Evolutionary conservation across 768 basidiomycete genomes (phyloP).

Genomic region (Rhodotorula diobovata): DNA sequence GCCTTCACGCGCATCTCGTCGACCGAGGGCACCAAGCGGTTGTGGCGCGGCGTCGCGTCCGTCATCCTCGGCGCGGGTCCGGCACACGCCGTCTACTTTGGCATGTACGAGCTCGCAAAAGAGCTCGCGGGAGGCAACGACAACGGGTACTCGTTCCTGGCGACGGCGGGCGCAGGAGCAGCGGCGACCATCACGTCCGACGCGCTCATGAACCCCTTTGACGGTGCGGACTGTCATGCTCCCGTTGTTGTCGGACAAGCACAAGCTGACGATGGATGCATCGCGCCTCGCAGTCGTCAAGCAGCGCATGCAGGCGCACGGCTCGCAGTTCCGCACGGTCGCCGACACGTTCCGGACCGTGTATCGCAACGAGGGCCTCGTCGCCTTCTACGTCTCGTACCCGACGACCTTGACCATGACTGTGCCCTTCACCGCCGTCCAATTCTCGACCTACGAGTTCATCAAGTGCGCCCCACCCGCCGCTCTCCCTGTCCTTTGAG

Average conservation of each 20-base stretch:
- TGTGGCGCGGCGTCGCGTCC: constrained; percentile 95
- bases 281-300: constrained; percentile 70
- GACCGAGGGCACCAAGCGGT: constrained; percentile 80
- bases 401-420: constrained; percentile 92
- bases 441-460: constrained; percentile 94
- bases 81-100: constrained; percentile 97
- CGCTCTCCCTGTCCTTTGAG: neutral
- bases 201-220: constrained; percentile 99
- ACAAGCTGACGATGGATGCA: neutral
- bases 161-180: constrained; percentile 89
- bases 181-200: constrained; percentile 91
- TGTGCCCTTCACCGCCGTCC: constrained; percentile 96
- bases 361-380: constrained; percentile 75
- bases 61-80: constrained; percentile 96
- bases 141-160: constrained; percentile 70
- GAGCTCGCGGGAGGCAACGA: constrained; percentile 83
- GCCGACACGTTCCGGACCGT: constrained; percentile 78
- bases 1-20: constrained; percentile 87
- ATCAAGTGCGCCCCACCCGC: constrained; percentile 60
- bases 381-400: constrained; percentile 96
- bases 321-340: constrained; percentile 83
- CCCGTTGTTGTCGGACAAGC: neutral
- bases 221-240: constrained; percentile 60
- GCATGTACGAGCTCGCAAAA: constrained; percentile 88
- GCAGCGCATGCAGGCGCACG: constrained; percentile 97